Evolutionary conservation across 768 basidiomycete genomes (phyloP), one percentile per base, ranked within the genome.

Genomic region (Calocera cornea): DNA sequence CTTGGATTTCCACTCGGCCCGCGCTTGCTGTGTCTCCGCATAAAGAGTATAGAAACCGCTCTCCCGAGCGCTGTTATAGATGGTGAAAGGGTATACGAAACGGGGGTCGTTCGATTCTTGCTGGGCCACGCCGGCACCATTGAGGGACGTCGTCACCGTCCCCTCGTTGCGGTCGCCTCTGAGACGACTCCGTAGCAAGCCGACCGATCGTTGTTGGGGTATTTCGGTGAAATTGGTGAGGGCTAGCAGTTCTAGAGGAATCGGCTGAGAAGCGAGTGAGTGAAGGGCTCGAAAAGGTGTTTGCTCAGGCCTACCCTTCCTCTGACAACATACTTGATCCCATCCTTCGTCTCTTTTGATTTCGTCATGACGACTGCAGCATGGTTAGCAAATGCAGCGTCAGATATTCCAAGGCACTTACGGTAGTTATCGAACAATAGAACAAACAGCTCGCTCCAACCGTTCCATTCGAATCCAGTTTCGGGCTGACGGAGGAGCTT

Each of bases 371-470:
- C 90, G 76, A 95, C 93, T 94, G 72, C 5, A 60, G 16, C 10
- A 33, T 33, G 38, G 7, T 34, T 11, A 22, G 71, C 27, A 63
- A 16, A 19, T 27, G 34, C 19, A 24, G 75, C 40, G 78, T 19
- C 29, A 64, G 17, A 44, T 47, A 27, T 65, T 67, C 34, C 34
- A n/a, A 17, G 16, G 31, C 16, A 78, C 90, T 76, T 68, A 92
- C 93, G 76, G 72, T 97, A 99, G 72, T 98, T 93, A 76, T 99
- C 97, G 72, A 99, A 97, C 1, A 99, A 79, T 65, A 97, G 80
- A 8, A 95, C 88, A 69, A 87, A 89, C 7, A 95, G 82, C 76
- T 97, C 94, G 49, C 85, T 87, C 91, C 92, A 95, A 44, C 88
- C 90, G 69, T 84, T 91, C 87, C 87, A 90, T 75, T 89, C 88